Conservation (phyloP, 805 yeast genomes). For the Metschnikowia drakensbergensis region DNA sequence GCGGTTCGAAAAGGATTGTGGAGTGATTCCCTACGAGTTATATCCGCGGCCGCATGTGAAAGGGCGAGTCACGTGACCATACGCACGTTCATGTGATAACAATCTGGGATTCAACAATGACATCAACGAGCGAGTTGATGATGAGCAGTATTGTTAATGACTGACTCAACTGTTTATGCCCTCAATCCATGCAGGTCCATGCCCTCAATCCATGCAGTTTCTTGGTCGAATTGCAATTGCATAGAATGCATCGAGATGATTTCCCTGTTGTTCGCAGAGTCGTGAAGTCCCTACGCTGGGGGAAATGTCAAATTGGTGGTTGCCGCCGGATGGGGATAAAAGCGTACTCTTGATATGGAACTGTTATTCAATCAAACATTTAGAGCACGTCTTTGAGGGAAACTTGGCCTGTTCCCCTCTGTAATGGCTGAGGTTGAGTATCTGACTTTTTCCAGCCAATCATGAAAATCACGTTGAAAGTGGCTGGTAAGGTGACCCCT, state of each 20-base stretch:
- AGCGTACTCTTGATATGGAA: neutral
- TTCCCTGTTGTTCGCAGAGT: too few relatives aligned
- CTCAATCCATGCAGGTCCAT: too few relatives aligned
- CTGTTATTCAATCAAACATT: neutral
- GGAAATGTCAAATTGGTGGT: neutral
- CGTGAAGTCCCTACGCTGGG: too few relatives aligned
- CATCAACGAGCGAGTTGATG: too few relatives aligned
- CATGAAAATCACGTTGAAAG: slow-evolving; percentile 75
- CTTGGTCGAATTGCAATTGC: too few relatives aligned
- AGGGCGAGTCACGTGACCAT: neutral
- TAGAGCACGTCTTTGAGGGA: slow-evolving; percentile 59
- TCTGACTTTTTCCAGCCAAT: slow-evolving; percentile 84
- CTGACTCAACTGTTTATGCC: too few relatives aligned
- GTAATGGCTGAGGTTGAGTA: slow-evolving; percentile 66
- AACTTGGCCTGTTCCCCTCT: slow-evolving; percentile 68
- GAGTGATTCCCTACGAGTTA: neutral
- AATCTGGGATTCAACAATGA: too few relatives aligned
- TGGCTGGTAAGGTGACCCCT: slow-evolving; percentile 64
- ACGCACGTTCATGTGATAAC: neutral
- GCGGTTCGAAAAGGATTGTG: neutral
- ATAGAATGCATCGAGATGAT: too few relatives aligned
- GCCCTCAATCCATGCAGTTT: too few relatives aligned
- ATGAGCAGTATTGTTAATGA: too few relatives aligned
- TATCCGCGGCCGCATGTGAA: slow-evolving; percentile 4
- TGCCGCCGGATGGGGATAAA: too few relatives aligned